Evolutionary conservation across 1,284 basidiomycete species (phyloP).

Genomic region (Malassezia nana): DNA sequence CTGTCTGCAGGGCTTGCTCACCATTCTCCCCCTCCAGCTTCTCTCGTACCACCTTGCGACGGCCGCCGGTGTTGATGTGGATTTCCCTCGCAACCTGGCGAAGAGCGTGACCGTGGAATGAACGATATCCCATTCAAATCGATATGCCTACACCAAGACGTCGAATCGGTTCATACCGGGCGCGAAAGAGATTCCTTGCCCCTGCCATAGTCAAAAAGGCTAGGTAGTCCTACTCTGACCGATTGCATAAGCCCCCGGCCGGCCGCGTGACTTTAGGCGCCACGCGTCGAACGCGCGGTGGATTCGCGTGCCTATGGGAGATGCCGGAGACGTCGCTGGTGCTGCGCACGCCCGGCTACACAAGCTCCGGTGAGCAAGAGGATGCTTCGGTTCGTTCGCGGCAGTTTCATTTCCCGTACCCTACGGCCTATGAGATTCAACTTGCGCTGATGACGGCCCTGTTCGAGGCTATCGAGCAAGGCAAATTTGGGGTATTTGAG

Average conservation of each 20-base stretch:
- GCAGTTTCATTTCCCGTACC: conserved; percentile 37
- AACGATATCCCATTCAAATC: conserved; percentile 3
- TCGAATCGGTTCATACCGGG: too few species aligned
- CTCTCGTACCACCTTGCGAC: conserved; percentile 93
- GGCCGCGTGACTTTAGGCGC: not conserved
- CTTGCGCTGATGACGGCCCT: conserved; percentile 76
- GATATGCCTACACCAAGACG: not conserved
- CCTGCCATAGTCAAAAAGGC: not conserved
- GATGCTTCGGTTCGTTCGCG: conserved; percentile 2
- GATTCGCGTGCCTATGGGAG: not conserved
- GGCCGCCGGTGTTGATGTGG: conserved; percentile 90
- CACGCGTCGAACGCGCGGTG: not conserved
- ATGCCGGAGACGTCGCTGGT: not conserved
- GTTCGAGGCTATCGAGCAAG: conserved; percentile 65
- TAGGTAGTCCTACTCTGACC: not conserved
- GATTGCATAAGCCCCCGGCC: not conserved
- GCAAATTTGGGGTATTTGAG: conserved; percentile 62
- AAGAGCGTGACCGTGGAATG: conserved; percentile 49
- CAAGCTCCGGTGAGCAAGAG: not conserved
- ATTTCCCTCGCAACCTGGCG: conserved; percentile 90
- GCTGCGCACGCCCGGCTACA: not conserved
- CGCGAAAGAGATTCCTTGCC: not conserved
- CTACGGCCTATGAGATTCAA: conserved; percentile 72
- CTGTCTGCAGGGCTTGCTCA: conserved; percentile 87
- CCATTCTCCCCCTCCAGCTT: conserved; percentile 91